These are phyloP conservation scores for Candida dubliniensis DNA, from an alignment of 1,139 yeast genomes.

Conservation along the genomic window DNA sequence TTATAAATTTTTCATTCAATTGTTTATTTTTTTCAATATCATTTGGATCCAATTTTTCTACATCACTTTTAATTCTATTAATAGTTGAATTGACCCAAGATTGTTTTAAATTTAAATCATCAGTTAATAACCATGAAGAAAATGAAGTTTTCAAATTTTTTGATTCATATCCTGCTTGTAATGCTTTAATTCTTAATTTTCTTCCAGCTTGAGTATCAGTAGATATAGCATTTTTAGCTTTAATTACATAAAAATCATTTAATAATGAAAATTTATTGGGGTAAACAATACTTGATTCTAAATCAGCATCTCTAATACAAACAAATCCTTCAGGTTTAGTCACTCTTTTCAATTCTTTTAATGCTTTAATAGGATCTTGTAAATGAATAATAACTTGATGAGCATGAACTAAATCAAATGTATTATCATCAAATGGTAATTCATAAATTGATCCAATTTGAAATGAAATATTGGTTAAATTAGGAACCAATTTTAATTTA, in stretches of 20 bases:
- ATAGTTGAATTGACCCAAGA: conserved; percentile 13
- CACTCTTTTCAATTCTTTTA: conserved; percentile 35
- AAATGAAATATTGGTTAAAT: conserved; percentile 25
- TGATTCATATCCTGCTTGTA: conserved; percentile 22
- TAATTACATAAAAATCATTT: conserved; percentile 10
- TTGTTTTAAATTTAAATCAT: conserved; percentile 9
- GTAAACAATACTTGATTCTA: conserved; percentile 18
- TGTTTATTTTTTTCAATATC: conserved; percentile 13
- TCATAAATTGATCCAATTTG: conserved; percentile 30
- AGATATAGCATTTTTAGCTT: conserved; percentile 12
- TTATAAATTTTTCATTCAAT: conserved; percentile 8
- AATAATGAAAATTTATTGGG: conserved; percentile 20
- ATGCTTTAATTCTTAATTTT: conserved; percentile 17
- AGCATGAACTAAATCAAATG: conserved; percentile 39
- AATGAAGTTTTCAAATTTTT: conserved; percentile 14
- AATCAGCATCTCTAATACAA: conserved; percentile 35
- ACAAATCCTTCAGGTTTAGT: conserved; percentile 40
- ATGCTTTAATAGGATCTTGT: conserved; percentile 28
- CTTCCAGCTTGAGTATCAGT: conserved; percentile 21
- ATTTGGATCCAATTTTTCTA: conserved; percentile 14
- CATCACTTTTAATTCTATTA: conserved; percentile 16
- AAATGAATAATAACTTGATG: conserved; percentile 43
- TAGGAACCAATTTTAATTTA: conserved; percentile 11
- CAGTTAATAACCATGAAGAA: conserved; percentile 19
- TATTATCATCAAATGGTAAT: conserved; percentile 34